phyloP scores from a whole-genome alignment of 768 basidiomycete species.

The Filobasidium floriforme region DNA sequence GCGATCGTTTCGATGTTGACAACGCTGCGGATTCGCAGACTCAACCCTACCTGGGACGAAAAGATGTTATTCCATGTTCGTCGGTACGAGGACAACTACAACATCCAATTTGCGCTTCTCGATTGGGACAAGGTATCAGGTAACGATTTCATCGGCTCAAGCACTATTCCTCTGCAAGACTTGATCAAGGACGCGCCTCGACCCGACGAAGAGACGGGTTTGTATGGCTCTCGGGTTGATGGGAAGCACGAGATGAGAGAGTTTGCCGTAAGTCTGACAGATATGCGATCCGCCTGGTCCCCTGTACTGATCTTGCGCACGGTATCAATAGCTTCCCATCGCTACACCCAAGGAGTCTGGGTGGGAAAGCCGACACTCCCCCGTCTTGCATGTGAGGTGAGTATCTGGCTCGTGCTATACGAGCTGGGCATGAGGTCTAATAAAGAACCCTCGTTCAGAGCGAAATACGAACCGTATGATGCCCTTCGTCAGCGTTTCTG shows the following conservation, averaged over 20 bases:
- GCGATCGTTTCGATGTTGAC: neutral
- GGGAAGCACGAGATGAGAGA: slow-evolving; percentile 62
- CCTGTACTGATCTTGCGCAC: neutral
- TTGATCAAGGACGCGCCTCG: slow-evolving; percentile 63
- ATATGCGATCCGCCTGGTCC: neutral
- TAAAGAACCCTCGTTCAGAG: slow-evolving; percentile 48
- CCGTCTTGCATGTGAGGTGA: slow-evolving; percentile 62
- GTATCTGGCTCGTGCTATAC: slow-evolving; percentile 17
- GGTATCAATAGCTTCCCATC: slow-evolving; percentile 51
- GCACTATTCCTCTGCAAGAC: slow-evolving; percentile 61
- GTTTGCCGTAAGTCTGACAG: slow-evolving; percentile 47
- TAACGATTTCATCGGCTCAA: slow-evolving; percentile 84
- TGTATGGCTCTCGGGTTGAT: slow-evolving; percentile 54
- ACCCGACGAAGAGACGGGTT: slow-evolving; percentile 53
- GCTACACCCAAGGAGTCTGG: slow-evolving; percentile 56
- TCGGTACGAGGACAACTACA: slow-evolving; percentile 70
- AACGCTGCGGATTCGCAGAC: slow-evolving; percentile 42
- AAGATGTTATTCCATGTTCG: slow-evolving; percentile 92
- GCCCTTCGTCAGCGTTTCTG: slow-evolving; percentile 84
- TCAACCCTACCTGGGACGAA: slow-evolving; percentile 88
- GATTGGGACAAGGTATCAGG: slow-evolving; percentile 83
- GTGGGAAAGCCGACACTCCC: slow-evolving; percentile 68
- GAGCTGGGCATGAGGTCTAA: too few species aligned
- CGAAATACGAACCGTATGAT: slow-evolving; percentile 92
- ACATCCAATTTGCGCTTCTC: slow-evolving; percentile 70